Evolutionary conservation across 805 yeast genomes (phyloP).

Genomic region (Crinitomyces ghanaensis): DNA sequence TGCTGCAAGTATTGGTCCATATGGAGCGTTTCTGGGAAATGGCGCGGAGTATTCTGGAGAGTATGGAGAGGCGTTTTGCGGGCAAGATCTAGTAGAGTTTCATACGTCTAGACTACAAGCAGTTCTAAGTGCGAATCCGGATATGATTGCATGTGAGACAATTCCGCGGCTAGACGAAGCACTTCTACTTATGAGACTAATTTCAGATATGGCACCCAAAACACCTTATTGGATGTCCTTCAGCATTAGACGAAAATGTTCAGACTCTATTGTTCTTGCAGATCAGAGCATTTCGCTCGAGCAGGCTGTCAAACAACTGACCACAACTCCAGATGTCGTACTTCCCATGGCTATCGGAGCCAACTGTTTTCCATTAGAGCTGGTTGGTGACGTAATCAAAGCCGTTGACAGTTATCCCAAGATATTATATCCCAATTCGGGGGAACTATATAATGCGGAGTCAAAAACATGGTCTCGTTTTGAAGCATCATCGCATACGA

Average conservation of each 20-base stretch:
- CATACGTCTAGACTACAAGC: constrained; percentile 38
- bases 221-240: constrained; percentile 40
- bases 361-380: constrained; percentile 47
- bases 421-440: constrained; percentile 65
- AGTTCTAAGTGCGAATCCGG: constrained; percentile 31
- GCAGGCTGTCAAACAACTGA: no score
- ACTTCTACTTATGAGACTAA: constrained; percentile 34
- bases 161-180: constrained; percentile 54
- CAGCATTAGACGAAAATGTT: constrained; percentile 36
- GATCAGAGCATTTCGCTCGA: no score
- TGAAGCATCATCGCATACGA: not conserved
- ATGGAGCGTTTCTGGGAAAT: constrained; percentile 55
- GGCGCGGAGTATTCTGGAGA: constrained; percentile 70
- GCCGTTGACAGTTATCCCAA: constrained; percentile 35
- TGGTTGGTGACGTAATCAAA: constrained; percentile 29
- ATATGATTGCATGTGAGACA: constrained; percentile 58
- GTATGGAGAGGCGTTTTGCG: constrained; percentile 32
- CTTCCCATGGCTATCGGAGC: constrained; percentile 43
- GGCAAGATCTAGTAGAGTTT: constrained; percentile 36
- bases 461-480: constrained; percentile 37
- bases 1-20: constrained; percentile 67
- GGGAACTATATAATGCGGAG: constrained; percentile 47
- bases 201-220: constrained; percentile 22
- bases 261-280: no score
- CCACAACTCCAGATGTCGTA: no score